phyloP scores from a whole-genome alignment of 2,329 filamentous ascomycete species.

The Thermoascus crustaceus region DNA sequence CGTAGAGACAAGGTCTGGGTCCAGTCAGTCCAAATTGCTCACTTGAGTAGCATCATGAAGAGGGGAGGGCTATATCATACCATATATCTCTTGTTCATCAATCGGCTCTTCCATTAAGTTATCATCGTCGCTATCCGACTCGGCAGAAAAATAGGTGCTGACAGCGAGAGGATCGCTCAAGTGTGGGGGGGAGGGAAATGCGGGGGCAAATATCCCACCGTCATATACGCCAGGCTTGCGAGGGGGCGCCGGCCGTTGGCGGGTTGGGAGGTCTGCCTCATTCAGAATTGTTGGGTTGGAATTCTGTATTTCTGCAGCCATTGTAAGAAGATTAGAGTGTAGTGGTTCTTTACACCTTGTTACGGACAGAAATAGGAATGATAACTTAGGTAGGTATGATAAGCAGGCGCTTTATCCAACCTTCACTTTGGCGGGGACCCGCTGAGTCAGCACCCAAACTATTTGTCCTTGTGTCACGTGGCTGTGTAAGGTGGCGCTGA shows the following conservation, averaged over 20 bases:
- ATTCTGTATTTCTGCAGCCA: constrained; percentile 30
- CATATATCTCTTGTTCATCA: constrained; percentile 95
- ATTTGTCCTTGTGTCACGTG: too few species aligned
- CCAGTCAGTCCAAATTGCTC: background rate
- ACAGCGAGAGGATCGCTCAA: constrained; percentile 43
- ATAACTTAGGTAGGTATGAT: too few species aligned
- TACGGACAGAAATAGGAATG: too few species aligned
- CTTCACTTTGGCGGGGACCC: too few species aligned
- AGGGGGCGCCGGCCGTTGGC: constrained; percentile 42
- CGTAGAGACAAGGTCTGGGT: constrained; percentile 76
- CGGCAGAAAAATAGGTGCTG: constrained; percentile 25
- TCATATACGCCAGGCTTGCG: constrained; percentile 33
- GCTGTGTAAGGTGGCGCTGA: too few species aligned
- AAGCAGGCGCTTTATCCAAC: too few species aligned
- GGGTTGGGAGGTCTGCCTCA: constrained; percentile 77
- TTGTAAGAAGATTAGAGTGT: too few species aligned
- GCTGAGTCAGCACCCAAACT: too few species aligned
- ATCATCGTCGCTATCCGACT: constrained; percentile 42
- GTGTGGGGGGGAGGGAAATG: constrained; percentile 43
- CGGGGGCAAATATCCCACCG: constrained; percentile 43
- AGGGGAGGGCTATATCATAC: constrained; percentile 37
- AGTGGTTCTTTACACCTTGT: too few species aligned
- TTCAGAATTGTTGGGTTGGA: constrained; percentile 91
- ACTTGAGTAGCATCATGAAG: background rate
- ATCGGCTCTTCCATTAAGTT: constrained; percentile 69